These are phyloP conservation scores for Solanum megistacrolobum DNA, from an alignment of 257 asterid genomes.

Conservation along the genomic window DNA sequence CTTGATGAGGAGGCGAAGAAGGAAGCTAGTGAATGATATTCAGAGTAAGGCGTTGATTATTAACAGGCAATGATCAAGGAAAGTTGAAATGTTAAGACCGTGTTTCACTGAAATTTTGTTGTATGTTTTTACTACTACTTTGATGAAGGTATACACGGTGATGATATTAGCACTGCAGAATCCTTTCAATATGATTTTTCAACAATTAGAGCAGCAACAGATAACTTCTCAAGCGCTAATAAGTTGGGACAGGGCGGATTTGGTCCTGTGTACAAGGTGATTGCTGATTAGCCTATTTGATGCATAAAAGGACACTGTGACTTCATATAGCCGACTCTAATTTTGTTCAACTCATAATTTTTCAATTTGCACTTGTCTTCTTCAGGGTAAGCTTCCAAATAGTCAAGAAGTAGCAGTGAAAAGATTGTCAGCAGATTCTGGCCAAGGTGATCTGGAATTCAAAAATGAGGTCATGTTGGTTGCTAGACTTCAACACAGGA, in stretches of 20 bases:
- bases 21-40: neutral
- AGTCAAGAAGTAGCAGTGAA: no score
- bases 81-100: neutral
- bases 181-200: no score
- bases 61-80: neutral
- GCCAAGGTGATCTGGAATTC: no score
- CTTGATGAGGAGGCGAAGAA: neutral
- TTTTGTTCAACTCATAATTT: no score
- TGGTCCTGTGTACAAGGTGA: neutral
- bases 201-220: neutral
- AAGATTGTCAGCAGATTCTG: no score
- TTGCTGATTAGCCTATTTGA: no score
- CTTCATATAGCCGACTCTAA: no score
- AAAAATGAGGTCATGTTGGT: no score
- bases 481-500: no score
- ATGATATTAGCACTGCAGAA: neutral
- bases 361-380: no score
- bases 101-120: neutral
- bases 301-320: no score
- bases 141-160: neutral
- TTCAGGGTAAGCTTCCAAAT: no score
- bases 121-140: neutral
- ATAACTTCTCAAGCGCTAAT: conserved; percentile 4
- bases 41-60: neutral
- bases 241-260: conserved; percentile 7